Evolutionary conservation across 2,329 filamentous ascomycete species (phyloP), one percentile per base, ranked within the genome.

Genomic region (Phialocephala sp.): DNA sequence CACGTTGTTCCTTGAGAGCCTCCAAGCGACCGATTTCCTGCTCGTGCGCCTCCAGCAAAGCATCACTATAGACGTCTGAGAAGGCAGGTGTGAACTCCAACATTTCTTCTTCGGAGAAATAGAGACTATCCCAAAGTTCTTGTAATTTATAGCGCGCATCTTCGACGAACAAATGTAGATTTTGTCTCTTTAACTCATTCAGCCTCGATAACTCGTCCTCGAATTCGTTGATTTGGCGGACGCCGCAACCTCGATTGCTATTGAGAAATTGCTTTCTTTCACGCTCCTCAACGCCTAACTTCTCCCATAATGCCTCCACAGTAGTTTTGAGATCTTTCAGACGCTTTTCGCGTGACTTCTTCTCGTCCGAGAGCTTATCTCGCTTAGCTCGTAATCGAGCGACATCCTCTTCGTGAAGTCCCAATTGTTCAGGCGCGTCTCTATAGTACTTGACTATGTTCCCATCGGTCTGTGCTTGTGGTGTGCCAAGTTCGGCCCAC

Each of bases 31-130:
- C 81, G 69, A 99, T 94, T 76, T 99, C 96, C 22, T 90, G 89
- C 81, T 99, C 95, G 74, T 99, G 96, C 0, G 95, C 94, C 70
- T 97, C 94, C 0, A 99, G 86, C 11, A 99, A 85, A 4, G 95
- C 95, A 77, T 99, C 95, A 73, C 93, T 97, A 80, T 96, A 97
- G 22, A 97, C 94, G 76, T 98, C 95, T 12, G 93, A 97, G 77
- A 98, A 98, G 50, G 94, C 95, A 0, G 96, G 95, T 0, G 94
- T 95, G 73, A 99, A 99, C 72, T 97, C 94, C 64, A 98, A 87
- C 94, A 98, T 98, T 80, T 99, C 95, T 74, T 99, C 95, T 76
- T 99, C 95, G 0, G 92, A 97, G 76, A 96, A 94, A 81, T 95
- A 98, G 1, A 99, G 82, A 0, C 88, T 84, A 76, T 99, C 95